Percentiles rank a stretch among this genome's conserved stretches.
These are phyloP conservation scores for Ambrosiella beaveri DNA, from an alignment of 2,329 filamentous ascomycete species.

Conservation along the genomic window DNA sequence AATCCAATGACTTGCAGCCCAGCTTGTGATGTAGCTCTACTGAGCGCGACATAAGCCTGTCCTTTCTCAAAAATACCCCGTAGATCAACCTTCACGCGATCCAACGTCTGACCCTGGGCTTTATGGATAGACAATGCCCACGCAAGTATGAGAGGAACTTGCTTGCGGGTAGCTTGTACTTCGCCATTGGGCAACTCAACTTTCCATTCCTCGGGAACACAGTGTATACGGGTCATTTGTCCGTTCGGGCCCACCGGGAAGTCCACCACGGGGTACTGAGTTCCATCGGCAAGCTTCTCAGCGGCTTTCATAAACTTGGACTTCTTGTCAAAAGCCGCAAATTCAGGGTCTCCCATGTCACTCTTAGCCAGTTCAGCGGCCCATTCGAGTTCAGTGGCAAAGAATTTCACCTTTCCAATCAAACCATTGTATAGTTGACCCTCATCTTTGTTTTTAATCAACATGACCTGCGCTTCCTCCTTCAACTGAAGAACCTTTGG, in stretches of 20 bases:
- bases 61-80: slow-evolving; percentile 91
- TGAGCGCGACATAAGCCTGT: slow-evolving; percentile 91
- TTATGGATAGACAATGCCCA: slow-evolving; percentile 98
- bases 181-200: slow-evolving; percentile 92
- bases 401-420: slow-evolving; percentile 66
- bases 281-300: slow-evolving; percentile 24
- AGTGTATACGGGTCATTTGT: slow-evolving; percentile 4
- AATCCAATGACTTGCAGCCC: slow-evolving; percentile 82
- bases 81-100: slow-evolving; percentile 85
- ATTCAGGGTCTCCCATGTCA: slow-evolving; percentile 28
- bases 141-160: slow-evolving; percentile 77
- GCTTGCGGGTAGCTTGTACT: slow-evolving; percentile 69
- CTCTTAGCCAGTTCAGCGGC: slow-evolving; percentile 16
- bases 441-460: slow-evolving; percentile 98
- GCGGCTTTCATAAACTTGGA: slow-evolving; percentile 37
- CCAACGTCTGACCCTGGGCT: slow-evolving; percentile 85
- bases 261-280: slow-evolving; percentile 65
- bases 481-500: slow-evolving; percentile 67
- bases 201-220: slow-evolving; percentile 80
- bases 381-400: slow-evolving; percentile 40
- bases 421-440: slow-evolving; percentile 76
- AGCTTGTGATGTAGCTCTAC: slow-evolving; percentile 72
- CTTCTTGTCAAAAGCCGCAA: slow-evolving; percentile 18
- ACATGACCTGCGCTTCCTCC: slow-evolving; percentile 89
- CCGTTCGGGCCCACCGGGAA: slow-evolving; percentile 67